Evolutionary conservation across 2,329 filamentous ascomycete species (phyloP), one percentile per base, ranked within the genome.

Genomic region (Talaromyces sp.): DNA sequence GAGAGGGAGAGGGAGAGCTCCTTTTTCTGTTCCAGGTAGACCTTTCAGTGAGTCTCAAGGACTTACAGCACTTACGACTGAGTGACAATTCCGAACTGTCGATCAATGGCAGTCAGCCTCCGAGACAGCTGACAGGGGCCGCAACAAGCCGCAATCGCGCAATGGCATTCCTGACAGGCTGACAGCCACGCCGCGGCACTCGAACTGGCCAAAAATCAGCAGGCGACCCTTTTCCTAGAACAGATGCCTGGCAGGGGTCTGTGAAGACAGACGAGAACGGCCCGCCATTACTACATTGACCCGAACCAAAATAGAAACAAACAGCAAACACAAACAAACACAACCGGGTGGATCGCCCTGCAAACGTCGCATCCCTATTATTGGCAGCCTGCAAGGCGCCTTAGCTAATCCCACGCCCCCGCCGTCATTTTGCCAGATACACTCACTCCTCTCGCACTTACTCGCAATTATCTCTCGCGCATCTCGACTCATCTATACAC

Each of bases 301-400:
- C 36, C 5, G 6, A 39, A 39, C 36, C 5, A 7, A 39, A 39
- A 39, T 39, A 39, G 36, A n/a, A 39, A 39, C 36, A 39, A 11
- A 15, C 4, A 11, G 22, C 53, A 36, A 30, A 39, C 53, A 55
- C 30, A 56, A 19, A 22, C 28, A 56, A 11, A 33, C 53, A 33
- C n/a, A 36, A 36, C 44, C 55, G 44, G 44, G 44, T 47, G 44
- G 44, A 47, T 19, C 44, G n/a, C 6, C 33, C 33, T 54, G 25
- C 42, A 44, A 30, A 49, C 60, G 17, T 11, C 32, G 36, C 33
- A 62, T 62, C 60, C 59, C 59, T 62, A 56, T 58, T 47, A 62
- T 62, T 62, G 60, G 57, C 51, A 58, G 55, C 47, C 49, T 57
- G 55, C 56, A 58, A 62, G 60, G 55, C 57, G 33, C 55, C 60